Evolutionary conservation across 2,329 filamentous ascomycete genomes (phyloP), one percentile per base, ranked within the genome.

Genomic region (Didymella keratinophila): DNA sequence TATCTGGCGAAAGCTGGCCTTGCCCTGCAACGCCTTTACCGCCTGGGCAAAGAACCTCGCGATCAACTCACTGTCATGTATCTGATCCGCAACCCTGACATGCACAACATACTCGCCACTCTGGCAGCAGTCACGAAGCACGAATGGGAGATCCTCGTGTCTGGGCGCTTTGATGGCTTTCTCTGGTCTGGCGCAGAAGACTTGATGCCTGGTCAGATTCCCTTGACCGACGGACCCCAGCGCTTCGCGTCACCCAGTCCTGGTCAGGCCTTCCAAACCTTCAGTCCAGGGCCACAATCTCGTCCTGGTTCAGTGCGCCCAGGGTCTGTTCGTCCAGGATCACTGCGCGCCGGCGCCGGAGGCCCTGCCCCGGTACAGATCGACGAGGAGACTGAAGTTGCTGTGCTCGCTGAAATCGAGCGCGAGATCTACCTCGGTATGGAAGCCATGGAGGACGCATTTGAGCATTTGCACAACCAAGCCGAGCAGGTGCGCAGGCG

Each of bases 81-180:
- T 73, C 86, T 98, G 46, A 85, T 97, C 63, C 92, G 90, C 74
- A 90, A 97, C 74, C 88, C 89, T 0, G 82, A 86, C 12, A 86
- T 95, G 47, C 94, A 98, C 75, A 90, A 95, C 70, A 87, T 97
- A 30, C 86, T 98, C 3, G 88, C 92, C 39, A 97, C 94, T 0
- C 84, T 97, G 48, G 89, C 91, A 34, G 92, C 93, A 51, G 95
- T 98, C 67, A 95, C 90, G 72, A 86, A 88, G 45, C 90, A 91
- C n/a, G 94, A 98, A 77, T 98, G 94, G 94, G 94, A 97, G 62
- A 96, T 98, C 54, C 83, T 98, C 12, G 92, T 90, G 4, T 97
- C 94, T 0, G 94, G 94, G 27, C 90, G 94, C 27, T 98, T 98
- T 69, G 93, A 97, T 72, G 94, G 94, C 4, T 98, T 98, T 78